A percentile compares a stretch with the other conserved stretches of the same genome.
phyloP scores from a whole-genome alignment of 2,329 filamentous ascomycete species.

The Trichophyton equinum region DNA sequence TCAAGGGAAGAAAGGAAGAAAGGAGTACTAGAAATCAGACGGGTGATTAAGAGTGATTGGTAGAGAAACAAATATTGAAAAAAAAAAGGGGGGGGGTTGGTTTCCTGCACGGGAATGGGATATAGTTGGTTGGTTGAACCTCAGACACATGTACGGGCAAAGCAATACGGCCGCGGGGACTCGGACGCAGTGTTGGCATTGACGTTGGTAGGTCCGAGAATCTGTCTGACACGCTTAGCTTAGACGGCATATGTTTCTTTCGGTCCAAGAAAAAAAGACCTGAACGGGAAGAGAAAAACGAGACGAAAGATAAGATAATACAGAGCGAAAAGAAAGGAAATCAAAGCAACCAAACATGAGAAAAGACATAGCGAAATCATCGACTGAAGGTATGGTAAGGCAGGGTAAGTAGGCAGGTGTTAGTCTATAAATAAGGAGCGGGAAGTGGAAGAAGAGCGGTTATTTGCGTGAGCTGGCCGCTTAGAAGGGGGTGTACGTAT shows the following conservation, averaged over 20 bases:
- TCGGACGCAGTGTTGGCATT: too few relatives aligned
- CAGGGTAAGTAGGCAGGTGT: not conserved
- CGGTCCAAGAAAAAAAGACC: not conserved
- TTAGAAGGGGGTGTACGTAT: not conserved
- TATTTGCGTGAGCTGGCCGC: not conserved
- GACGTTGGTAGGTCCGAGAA: not conserved
- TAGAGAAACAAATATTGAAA: not conserved
- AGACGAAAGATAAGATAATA: not conserved
- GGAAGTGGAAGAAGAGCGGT: not conserved
- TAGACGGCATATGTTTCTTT: not conserved
- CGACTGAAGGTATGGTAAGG: not conserved
- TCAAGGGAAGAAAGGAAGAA: not conserved
- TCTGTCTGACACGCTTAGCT: not conserved
- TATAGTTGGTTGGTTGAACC: not conserved
- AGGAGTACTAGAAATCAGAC: not conserved
- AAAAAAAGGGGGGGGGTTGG: not conserved
- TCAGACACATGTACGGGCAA: too few relatives aligned
- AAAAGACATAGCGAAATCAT: constrained; percentile 1
- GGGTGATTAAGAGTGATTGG: not conserved
- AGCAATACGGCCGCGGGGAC: too few relatives aligned
- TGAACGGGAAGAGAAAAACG: not conserved
- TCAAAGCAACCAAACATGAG: not conserved
- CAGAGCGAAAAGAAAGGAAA: not conserved
- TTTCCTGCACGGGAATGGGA: not conserved
- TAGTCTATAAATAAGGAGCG: not conserved